phyloP scores from a whole-genome alignment of 805 yeast genomes.

The Phaffomyces opuntiae region DNA sequence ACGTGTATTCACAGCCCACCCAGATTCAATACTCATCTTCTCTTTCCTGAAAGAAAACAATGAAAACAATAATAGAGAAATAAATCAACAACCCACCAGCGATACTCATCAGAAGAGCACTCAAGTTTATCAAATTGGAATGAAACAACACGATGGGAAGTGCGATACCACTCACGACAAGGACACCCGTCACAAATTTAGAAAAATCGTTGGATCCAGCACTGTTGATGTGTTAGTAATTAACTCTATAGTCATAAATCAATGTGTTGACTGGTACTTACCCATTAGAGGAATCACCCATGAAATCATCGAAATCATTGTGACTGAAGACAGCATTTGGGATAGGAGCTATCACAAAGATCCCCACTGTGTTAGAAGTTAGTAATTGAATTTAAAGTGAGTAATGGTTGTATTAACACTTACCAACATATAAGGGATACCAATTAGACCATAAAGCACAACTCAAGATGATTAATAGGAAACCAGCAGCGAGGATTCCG shows the following conservation, averaged over 20 bases:
- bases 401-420: slow-evolving; percentile 16
- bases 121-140: slow-evolving; percentile 57
- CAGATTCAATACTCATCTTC: slow-evolving; percentile 29
- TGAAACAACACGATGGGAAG: slow-evolving; percentile 76
- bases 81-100: slow-evolving; percentile 81
- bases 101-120: slow-evolving; percentile 72
- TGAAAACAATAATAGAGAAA: slow-evolving; percentile 75
- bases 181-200: slow-evolving; percentile 67
- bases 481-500: slow-evolving; percentile 80
- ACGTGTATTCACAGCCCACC: no score
- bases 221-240: slow-evolving; percentile 14
- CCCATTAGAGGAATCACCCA: slow-evolving; percentile 38
- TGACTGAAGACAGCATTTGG: slow-evolving; percentile 57
- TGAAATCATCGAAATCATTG: slow-evolving; percentile 46
- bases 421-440: slow-evolving; percentile 75
- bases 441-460: slow-evolving; percentile 86
- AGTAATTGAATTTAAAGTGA: not conserved
- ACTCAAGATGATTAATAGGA: slow-evolving; percentile 78
- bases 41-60: slow-evolving; percentile 56
- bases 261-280: not conserved
- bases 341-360: slow-evolving; percentile 63
- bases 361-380: slow-evolving; percentile 32
- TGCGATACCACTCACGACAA: slow-evolving; percentile 68
- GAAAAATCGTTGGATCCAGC: slow-evolving; percentile 64
- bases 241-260: not conserved